Base-by-base conservation (phyloP, 345 rosid genomes). In the Aurinia saxatilis region DNA sequence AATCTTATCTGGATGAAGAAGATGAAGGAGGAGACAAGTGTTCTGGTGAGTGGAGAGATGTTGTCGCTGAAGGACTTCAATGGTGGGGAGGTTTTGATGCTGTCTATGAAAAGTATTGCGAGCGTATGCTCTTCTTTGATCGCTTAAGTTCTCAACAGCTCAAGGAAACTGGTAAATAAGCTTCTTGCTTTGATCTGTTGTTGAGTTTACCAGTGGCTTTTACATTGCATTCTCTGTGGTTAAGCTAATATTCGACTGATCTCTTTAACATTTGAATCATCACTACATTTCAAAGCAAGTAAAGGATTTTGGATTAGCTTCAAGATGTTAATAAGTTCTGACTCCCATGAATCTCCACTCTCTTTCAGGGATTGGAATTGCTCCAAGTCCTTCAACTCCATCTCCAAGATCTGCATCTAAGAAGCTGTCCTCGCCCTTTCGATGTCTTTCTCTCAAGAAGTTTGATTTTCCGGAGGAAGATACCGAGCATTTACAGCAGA, bases 1-100 rank as follows among this genome's bases (percentile, higher is more conserved):
- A 80, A 11, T 83, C 82, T 2, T 95, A 84, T 2, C 78, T 77
- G 13, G 88, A 56, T 6, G 88, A 69, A 44, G 83, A 63, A 57
- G 66, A 58, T 12, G 66, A 35, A 1, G 82, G 71, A 52, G 86
- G 71, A 35, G 99, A 78, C 78, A 84, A 84, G 12, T 78, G 79
- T 66, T 77, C 84, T 11, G 67, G 50, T 50, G 86, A 84, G 63
- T 93, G 97, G 95, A 84, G 90, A 73, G 99, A 90, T 69, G 85
- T 86, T 7, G 99, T 85, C 60, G 95, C 88, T 14, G 88, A 90
- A 69, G 96, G 85, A 38, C 81, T 90, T 59, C 88, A 81, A 65
- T 90, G 95, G 99, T 93, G 99, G 97, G 88, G 87, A 41, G 97
- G 96, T 7, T 87, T 93, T 71, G 95, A 90, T 81, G 86, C 81